A percentile compares a stretch with the other conserved stretches of the same genome.
phyloP scores from a whole-genome alignment of 2,329 filamentous ascomycete species.

The Fusarium anthophilum region DNA sequence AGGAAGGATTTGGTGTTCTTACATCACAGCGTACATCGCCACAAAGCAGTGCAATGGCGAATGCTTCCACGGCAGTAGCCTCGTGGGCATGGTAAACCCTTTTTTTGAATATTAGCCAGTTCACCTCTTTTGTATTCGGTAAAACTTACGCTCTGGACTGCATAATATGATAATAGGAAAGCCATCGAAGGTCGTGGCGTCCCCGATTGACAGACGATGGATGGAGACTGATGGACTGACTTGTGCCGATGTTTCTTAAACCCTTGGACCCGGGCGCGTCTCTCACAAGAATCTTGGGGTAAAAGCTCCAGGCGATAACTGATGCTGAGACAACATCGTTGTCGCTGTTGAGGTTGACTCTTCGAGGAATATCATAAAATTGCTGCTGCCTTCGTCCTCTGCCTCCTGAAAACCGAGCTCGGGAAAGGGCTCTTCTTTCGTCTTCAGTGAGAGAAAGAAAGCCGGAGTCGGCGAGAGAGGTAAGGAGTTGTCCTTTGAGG shows the following conservation, averaged over 20 bases:
- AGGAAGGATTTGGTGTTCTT: conserved; percentile 43
- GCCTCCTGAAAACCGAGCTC: conserved; percentile 66
- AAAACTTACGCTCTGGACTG: conserved; percentile 78
- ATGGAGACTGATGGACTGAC: conserved; percentile 87
- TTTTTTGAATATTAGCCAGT: conserved; percentile 45
- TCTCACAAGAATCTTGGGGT: conserved; percentile 87
- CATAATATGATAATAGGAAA: conserved; percentile 98
- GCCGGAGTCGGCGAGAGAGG: conserved; percentile 85
- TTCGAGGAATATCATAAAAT: conserved; percentile 84
- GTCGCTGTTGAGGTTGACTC: conserved; percentile 78
- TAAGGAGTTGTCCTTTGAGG: conserved; percentile 88
- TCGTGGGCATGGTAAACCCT: conserved; percentile 90
- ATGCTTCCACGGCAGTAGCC: conserved; percentile 81
- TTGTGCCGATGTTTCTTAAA: conserved; percentile 91
- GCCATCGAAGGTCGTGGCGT: conserved; percentile 74
- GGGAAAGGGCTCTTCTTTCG: conserved; percentile 75
- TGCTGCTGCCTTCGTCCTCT: conserved; percentile 69
- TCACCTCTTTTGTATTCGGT: neutral
- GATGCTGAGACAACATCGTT: conserved; percentile 83
- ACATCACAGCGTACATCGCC: conserved; percentile 90
- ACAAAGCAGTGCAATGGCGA: conserved; percentile 84
- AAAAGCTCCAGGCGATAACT: conserved; percentile 93
- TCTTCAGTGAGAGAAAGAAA: conserved; percentile 79
- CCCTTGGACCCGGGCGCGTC: conserved; percentile 77
- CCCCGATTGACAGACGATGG: conserved; percentile 89